Evolutionary conservation across 371 early-diverging fungal genomes (phyloP), one percentile per base, ranked within the genome.

Genomic region (Batkoa obscura): DNA sequence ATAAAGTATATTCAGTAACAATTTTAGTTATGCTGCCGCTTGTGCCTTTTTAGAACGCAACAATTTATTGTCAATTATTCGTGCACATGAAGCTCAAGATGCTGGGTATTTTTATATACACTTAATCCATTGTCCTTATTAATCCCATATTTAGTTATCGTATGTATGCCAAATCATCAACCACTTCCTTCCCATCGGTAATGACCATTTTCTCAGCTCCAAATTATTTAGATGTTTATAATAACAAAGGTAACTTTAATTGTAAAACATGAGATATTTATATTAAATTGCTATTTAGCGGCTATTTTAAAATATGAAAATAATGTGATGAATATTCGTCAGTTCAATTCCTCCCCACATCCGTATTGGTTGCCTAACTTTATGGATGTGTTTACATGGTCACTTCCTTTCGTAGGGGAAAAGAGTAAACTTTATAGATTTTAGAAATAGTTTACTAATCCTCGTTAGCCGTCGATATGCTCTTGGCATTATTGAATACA

Each of bases 41-140:
- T 89, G 88, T 57, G 76, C 84, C 9, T 98, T 98, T 64, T 72
- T 98, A 58, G 89, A 91, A 65, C 74, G 79, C 66, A 98, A 98
- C 69, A 83, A 88, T 57, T 70, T 98, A 32, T 66, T 90, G 46
- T 88, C 89, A 2, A 80, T 98, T 56, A 92, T 98, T 58, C 81
- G 98, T 57, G 98, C 94, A 6, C 98, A 98, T 66, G 98, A 98
- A 67, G 98, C 97, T 15, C 95, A 96, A 71, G 93, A 93, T 71
- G 83, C 88, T 34, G 98, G 98, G 59, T 74, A 77, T 39, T 6
- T 32, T 60, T 42, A 56, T 32, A 36, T n/a, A n/a, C n/a, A 10
- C 43, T 52, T 57, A 34, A 41, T 46, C 36, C 30, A 48, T 1
- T 58, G 46, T 38, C 3, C 34, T 10, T 4, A 17, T 8, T 38